These are phyloP conservation scores for Rhododendron kiyosumense DNA, from an alignment of 148 eudicot genomes.

Conservation along the genomic window DNA sequence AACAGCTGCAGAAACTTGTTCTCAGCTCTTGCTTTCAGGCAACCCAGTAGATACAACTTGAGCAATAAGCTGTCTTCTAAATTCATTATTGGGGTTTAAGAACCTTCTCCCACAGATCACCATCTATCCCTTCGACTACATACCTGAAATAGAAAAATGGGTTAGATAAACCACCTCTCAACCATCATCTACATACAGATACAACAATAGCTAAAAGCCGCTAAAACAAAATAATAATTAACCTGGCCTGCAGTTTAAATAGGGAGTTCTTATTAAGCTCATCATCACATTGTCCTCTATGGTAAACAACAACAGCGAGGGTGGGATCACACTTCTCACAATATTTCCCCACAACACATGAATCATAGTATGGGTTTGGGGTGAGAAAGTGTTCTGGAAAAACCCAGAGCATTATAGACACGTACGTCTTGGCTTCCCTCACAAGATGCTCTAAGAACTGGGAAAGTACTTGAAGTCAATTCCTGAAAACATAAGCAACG, in stretches of 20 bases:
- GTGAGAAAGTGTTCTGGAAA: slow-evolving; percentile 87
- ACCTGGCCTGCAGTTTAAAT: slow-evolving; percentile 40
- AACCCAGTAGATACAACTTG: slow-evolving; percentile 98
- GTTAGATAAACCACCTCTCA: not conserved
- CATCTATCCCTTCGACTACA: slow-evolving; percentile 92
- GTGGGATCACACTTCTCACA: slow-evolving; percentile 99
- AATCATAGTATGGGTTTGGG: slow-evolving; percentile 90
- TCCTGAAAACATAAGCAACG: slow-evolving; percentile 40
- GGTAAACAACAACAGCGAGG: slow-evolving; percentile 91
- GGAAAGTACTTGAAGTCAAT: slow-evolving; percentile 83
- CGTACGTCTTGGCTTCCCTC: slow-evolving; percentile 99
- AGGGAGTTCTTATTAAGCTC: slow-evolving; percentile 89
- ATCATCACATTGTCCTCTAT: slow-evolving; percentile 94
- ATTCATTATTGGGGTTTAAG: slow-evolving; percentile 74
- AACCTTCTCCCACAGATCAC: no score
- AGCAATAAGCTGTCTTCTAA: slow-evolving; percentile 86
- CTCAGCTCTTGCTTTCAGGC: slow-evolving; percentile 99
- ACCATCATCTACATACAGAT: not conserved
- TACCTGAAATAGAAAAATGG: slow-evolving; percentile 31
- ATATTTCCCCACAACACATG: slow-evolving; percentile 95
- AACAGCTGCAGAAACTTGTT: slow-evolving; percentile 99
- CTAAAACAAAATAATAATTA: not conserved
- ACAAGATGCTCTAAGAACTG: slow-evolving; percentile 93
- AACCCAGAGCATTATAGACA: slow-evolving; percentile 89
- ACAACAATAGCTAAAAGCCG: not conserved